phyloP scores from a whole-genome alignment of 176 grass and related monocot species.

The Aegilops bicornis region DNA sequence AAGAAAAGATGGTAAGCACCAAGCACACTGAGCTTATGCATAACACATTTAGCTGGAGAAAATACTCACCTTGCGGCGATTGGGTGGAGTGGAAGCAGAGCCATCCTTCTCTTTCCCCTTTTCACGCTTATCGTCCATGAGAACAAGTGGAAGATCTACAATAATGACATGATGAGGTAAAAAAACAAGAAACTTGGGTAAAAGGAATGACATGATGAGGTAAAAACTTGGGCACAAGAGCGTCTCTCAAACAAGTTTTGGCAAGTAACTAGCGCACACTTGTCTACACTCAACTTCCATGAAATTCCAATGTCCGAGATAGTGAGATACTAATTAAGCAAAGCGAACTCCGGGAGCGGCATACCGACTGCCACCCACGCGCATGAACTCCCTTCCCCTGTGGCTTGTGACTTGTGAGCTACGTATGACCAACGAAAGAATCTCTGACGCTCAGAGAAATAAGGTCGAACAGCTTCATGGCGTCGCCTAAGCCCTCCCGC shows the following conservation, averaged over 20 bases:
- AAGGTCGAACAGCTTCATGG: background rate
- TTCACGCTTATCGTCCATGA: slow-evolving; percentile 33
- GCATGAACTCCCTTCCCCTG: background rate
- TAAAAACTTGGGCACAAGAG: background rate
- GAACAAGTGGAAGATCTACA: background rate
- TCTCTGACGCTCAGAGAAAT: background rate
- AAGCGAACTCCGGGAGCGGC: background rate
- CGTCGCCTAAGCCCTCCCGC: background rate
- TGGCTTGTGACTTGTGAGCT: background rate
- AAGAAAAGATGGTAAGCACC: background rate
- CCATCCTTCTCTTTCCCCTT: slow-evolving; percentile 15
- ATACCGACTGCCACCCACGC: background rate
- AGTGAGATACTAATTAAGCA: background rate
- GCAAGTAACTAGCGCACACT: background rate
- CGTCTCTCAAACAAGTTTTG: background rate
- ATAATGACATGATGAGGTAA: background rate
- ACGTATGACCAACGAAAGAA: background rate
- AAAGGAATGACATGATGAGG: background rate
- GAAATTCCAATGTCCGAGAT: background rate
- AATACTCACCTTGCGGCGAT: slow-evolving; percentile 9
- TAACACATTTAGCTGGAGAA: background rate
- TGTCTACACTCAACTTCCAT: background rate
- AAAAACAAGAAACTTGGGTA: background rate
- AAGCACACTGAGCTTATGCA: background rate
- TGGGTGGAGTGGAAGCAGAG: slow-evolving; percentile 11